Evolutionary conservation across 2,329 filamentous ascomycete species (phyloP), one percentile per base, ranked within the genome.

Genomic region (Alternaria sp.): DNA sequence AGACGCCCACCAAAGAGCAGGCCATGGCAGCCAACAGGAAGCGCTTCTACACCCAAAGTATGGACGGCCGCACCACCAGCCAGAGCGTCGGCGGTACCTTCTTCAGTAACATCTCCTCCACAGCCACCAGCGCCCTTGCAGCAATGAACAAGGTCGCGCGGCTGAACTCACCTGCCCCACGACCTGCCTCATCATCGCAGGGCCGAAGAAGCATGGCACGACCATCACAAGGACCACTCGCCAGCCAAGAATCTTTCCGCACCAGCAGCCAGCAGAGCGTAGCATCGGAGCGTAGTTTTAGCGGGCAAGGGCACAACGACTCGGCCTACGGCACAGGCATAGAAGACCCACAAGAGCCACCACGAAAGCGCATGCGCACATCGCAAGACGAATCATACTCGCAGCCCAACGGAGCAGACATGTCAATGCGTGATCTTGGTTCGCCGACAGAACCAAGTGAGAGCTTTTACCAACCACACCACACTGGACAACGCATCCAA

Each of bases 1-100:
- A 98, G 72, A 98, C 95, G 0, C 95, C 95, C 0, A 99, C 95
- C 38, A 99, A 99, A 80, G 95, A 98, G 79, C 95, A 98, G 79
- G 95, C 95, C 61, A 97, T 98, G 94, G 95, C 95, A 11, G 94
- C 94, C 16, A 84, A 84, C 80, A 85, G 95, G 68, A 98, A 99
- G 79, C 88, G 94, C 66, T 88, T 97, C 80, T 98, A 97, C 80
- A 96, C 91, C 67, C 85, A 87, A 48, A 87, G 85, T 46, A 83
- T 87, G 54, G 92, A 96, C 59, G 88, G 85, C 49, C 86, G 93
- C 51, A 81, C 85, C 12, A 88, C 87, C 70, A 88, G 86, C 54
- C 83, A 85, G 63, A 80, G 72, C 69, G 88, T 83, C 18, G 89
- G 91, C 47, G 94, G 93, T 18, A 97, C 95, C 1, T 97, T 97